These are phyloP conservation scores for Lachnellula occidentalis DNA, from an alignment of 2,329 filamentous ascomycete species.

Conservation along the genomic window DNA sequence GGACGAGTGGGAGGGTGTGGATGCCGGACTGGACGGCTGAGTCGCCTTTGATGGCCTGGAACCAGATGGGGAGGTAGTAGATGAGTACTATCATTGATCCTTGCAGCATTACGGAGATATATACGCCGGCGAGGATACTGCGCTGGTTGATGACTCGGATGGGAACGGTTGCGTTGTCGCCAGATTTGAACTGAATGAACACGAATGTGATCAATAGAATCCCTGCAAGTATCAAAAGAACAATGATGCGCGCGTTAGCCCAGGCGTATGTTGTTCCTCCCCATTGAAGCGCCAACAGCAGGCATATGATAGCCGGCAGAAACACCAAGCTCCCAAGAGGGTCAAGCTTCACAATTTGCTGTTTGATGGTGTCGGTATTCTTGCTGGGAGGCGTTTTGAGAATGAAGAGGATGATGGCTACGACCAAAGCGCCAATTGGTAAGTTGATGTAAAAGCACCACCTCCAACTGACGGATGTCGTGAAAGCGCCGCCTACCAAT, in stretches of 20 bases:
- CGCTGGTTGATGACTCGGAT: constrained; percentile 35
- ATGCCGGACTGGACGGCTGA: constrained; percentile 35
- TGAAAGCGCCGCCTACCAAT: constrained; percentile 39
- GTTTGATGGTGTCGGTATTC: constrained; percentile 31
- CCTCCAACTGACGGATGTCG: constrained; percentile 24
- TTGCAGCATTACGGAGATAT: constrained; percentile 30
- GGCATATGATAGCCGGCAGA: constrained; percentile 28
- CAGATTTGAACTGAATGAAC: constrained; percentile 32
- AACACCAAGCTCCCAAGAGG: constrained; percentile 32
- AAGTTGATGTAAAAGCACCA: constrained; percentile 37
- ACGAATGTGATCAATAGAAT: constrained; percentile 28
- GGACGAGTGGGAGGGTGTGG: constrained; percentile 32
- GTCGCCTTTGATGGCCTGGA: constrained; percentile 40
- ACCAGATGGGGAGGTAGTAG: constrained; percentile 43
- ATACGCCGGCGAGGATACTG: constrained; percentile 30
- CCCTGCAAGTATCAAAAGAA: constrained; percentile 29
- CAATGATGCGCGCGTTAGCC: constrained; percentile 33
- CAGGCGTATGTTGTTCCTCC: constrained; percentile 30
- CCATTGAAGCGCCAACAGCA: constrained; percentile 33
- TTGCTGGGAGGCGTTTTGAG: constrained; percentile 10
- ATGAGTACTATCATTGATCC: constrained; percentile 40
- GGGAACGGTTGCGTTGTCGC: constrained; percentile 38
- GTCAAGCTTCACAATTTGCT: constrained; percentile 34
- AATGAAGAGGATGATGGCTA: constrained; percentile 17
- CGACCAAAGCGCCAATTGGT: constrained; percentile 27